Evolutionary conservation across 257 asterid species (phyloP), one percentile per base, ranked within the genome.

Genomic region (Anisodus acutangulus): DNA sequence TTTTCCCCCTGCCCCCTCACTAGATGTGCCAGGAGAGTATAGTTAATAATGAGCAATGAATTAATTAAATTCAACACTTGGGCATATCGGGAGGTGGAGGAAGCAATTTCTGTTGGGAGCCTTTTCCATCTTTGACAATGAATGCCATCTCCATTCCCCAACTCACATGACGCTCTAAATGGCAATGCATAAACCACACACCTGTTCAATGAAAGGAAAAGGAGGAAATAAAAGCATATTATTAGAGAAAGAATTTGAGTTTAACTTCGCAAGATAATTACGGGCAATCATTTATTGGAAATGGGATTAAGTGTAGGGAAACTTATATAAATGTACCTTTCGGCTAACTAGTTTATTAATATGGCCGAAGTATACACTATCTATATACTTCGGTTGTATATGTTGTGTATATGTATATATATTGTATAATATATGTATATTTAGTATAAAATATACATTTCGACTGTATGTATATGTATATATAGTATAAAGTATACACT

Each of bases 101-200:
- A 39, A 69, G 78, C 7, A 69, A 16, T 41, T 69, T 69, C 15
- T 69, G 31, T 16, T 69, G 35, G 22, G 54, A 69, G 54, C 54
- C 54, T 69, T 69, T 69, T 41, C 91, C 91, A 63, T 89, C 76
- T 57, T 79, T 85, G 17, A 78, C 78, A 0, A 89, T 87, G 55
- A 89, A 87, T 13, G 74, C 85, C 82, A 83, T 89, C 45, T 87
- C 83, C 91, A 89, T 89, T 2, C 91, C 91, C 91, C 91, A 89
- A 0, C 43, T 83, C 17, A 51, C 9, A 16, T 89, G 91, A 13
- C 88, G 86, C 49, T 89, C 88, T 3, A 89, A 19, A 64, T 89
- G 91, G 59, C 91, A 87, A 55, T 89, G 91, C 90, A 89, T 37
- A 45, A 86, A 79, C 88, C 88, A 88, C 11, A 88, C 88, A 8